Evolutionary conservation across 148 eudicot genomes (phyloP), one percentile per base, ranked within the genome.

Genomic region (Beta vulgaris): DNA sequence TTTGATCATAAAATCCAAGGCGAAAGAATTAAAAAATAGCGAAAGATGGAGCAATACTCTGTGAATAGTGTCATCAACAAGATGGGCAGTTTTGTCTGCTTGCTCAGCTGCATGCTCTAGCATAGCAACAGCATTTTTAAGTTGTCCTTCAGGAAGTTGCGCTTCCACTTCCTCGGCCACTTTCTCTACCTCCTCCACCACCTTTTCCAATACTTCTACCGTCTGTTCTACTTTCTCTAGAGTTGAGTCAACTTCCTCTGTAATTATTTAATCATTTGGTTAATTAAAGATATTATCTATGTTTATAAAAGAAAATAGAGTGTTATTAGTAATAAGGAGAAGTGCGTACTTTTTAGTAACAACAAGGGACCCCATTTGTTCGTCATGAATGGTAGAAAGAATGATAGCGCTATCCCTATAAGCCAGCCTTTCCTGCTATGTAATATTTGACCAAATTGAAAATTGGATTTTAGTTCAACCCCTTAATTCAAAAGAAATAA

Each of bases 131-230:
- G 69, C 60, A 14, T 76, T 36, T 73, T 70, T 79, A 3, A 81
- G 71, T 7, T 40, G 77, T 29, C 78, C 87, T 18, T 48, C 82
- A 48, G 87, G 84, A 10, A 79, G 74, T 10, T 55, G 43, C 10
- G 68, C 82, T 11, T 77, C 74, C 14, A 82, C 66, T 48, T 40
- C 68, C 59, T 82, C 84, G 12, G 83, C 83, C 77, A 74, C 76
- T 71, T 82, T 73, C 62, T 81, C 87, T 3, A 82, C 73, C 25
- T 71, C 61, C 53, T 81, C 85, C 21, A 85, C 84, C 78, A 76
- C 81, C 26, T 79, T 60, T 67, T 84, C 87, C 19, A 79, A 78
- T 28, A 53, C 58, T 9, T 82, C 87, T 7, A 55, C 80, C 32
- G 74, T 60, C 23, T 57, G 42, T 23, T 84, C 85, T 3, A 74